Conservation (phyloP, 306 rosid genomes). For the Adenanthera pavonina region DNA sequence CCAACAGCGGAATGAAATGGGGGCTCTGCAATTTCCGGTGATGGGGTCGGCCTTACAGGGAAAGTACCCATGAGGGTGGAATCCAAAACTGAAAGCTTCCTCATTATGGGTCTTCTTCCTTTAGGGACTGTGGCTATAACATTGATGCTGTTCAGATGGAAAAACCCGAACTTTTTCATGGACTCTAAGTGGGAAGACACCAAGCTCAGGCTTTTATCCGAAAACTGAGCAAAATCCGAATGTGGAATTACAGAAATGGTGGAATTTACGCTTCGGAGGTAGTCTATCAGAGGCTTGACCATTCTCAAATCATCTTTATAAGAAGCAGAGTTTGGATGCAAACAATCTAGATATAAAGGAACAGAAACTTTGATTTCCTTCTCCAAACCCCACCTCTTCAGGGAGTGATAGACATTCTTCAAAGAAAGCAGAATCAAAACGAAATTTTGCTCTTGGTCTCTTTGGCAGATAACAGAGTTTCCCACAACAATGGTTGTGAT, state of each 20-base stretch:
- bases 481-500: constrained; percentile 77
- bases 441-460: constrained; percentile 40
- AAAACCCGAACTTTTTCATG: constrained; percentile 64
- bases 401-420: constrained; percentile 73
- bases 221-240: constrained; percentile 44
- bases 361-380: constrained; percentile 67
- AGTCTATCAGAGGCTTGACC: constrained; percentile 54
- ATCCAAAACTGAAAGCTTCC: constrained; percentile 64
- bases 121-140: constrained; percentile 38
- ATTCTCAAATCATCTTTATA: constrained; percentile 43
- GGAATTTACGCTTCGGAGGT: constrained; percentile 61
- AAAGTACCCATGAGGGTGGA: constrained; percentile 44
- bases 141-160: constrained; percentile 46
- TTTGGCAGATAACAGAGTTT: constrained; percentile 49
- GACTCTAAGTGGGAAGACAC: constrained; percentile 55
- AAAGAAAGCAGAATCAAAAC: constrained; percentile 52
- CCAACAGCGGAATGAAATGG: constrained; percentile 61
- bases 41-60: constrained; percentile 65
- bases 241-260: constrained; percentile 57
- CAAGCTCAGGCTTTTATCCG: constrained; percentile 49
- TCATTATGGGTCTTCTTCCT: constrained; percentile 39
- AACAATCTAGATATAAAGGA: constrained; percentile 53
- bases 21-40: constrained; percentile 60
- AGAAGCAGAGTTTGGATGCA: constrained; percentile 37
- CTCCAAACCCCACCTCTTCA: constrained; percentile 89